Conservation (phyloP, 176 grass and related monocot genomes). For the Aechmea fasciata region DNA sequence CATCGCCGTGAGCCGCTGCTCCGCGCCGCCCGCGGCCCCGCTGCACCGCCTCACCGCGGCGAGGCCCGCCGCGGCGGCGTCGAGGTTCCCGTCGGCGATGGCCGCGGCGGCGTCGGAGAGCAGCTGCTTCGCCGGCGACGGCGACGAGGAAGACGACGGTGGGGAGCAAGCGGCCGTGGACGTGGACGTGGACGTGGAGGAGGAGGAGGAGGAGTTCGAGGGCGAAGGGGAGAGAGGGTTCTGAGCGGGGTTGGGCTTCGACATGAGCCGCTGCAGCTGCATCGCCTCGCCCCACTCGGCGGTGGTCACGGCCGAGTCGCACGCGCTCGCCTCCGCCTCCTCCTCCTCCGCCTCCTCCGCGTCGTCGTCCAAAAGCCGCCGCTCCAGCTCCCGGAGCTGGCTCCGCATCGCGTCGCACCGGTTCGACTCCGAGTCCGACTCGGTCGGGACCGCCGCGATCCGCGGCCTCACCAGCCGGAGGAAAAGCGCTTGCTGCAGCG, state of each 20-base stretch:
- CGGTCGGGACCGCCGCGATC: conserved; percentile 23
- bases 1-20: conserved; percentile 69
- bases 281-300: conserved; percentile 74
- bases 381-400: conserved; percentile 75
- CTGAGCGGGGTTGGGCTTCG: conserved; percentile 15
- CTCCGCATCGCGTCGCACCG: conserved; percentile 28
- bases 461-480: conserved; percentile 56
- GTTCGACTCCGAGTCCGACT: conserved; percentile 23
- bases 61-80: conserved; percentile 41
- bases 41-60: conserved; percentile 30
- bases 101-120: conserved; percentile 49
- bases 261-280: conserved; percentile 58
- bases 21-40: conserved; percentile 36
- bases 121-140: conserved; percentile 39
- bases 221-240: conserved; percentile 23
- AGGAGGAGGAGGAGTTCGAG: conserved; percentile 60
- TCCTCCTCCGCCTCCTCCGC: conserved; percentile 28
- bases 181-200: conserved; percentile 62
- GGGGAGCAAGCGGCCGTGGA: conserved; percentile 77
- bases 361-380: conserved; percentile 67
- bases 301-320: conserved; percentile 53
- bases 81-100: conserved; percentile 53
- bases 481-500: conserved; percentile 55
- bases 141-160: conserved; percentile 21
- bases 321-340: conserved; percentile 39